These are phyloP conservation scores for Chloris gayana DNA, from an alignment of 176 grass and related monocot species.

Conservation along the genomic window DNA sequence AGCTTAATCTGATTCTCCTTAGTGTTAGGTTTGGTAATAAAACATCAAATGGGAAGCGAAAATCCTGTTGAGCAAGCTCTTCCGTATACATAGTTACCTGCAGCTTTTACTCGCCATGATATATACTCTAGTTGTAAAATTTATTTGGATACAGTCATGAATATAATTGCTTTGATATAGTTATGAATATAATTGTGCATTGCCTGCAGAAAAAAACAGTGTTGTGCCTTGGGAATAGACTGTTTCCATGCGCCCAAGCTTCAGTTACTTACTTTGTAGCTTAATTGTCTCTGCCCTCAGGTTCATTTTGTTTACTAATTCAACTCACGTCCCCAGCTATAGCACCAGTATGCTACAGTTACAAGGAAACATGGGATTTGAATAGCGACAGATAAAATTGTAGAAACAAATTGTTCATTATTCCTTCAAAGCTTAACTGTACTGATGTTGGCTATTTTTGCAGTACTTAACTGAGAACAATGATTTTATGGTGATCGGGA, in stretches of 20 bases:
- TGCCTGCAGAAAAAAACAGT: too few species aligned
- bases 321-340: too few species aligned
- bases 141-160: too few species aligned
- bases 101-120: neutral
- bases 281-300: too few species aligned
- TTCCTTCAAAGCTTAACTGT: neutral
- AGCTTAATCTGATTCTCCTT: neutral
- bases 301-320: too few species aligned
- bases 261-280: too few species aligned
- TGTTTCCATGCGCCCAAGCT: too few species aligned
- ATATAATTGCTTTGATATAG: too few species aligned
- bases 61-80: neutral
- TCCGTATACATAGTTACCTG: neutral
- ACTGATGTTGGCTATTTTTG: neutral
- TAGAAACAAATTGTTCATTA: neutral
- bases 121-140: too few species aligned
- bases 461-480: conserved; percentile 95
- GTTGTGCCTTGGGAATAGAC: too few species aligned
- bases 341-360: neutral
- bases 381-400: neutral
- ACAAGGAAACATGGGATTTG: neutral
- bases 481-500: conserved; percentile 90
- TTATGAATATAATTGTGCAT: too few species aligned
- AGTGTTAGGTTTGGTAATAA: neutral
- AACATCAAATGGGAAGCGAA: neutral